These are phyloP conservation scores for Coemansia sp. DNA, from an alignment of 192 early-diverging fungal genomes.

Conservation along the genomic window DNA sequence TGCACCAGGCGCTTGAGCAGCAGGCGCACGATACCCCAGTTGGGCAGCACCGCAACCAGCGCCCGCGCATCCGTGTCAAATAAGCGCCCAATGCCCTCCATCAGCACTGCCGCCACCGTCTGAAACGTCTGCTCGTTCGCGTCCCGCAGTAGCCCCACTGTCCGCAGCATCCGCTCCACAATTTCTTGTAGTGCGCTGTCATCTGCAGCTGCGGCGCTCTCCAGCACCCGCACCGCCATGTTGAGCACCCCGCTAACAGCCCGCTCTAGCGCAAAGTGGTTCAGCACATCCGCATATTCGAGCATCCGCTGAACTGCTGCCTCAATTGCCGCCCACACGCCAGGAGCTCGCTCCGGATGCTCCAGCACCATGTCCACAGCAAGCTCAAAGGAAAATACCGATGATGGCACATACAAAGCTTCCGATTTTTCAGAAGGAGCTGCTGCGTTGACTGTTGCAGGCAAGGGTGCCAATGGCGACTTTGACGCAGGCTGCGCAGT, in stretches of 20 bases:
- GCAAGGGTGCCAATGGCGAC: background rate
- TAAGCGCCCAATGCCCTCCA: conserved; percentile 29
- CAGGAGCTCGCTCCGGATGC: conserved; percentile 22
- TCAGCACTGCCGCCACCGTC: conserved; percentile 30
- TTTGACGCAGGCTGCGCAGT: background rate
- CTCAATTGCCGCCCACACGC: conserved; percentile 62
- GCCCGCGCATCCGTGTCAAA: conserved; percentile 20
- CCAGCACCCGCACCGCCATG: conserved; percentile 62
- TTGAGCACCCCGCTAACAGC: conserved; percentile 72
- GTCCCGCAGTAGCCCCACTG: conserved; percentile 54
- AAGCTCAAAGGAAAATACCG: conserved; percentile 49
- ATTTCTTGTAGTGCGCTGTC: conserved; percentile 17
- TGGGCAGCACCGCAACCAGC: conserved; percentile 13
- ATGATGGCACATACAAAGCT: conserved; percentile 27
- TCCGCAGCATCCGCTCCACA: conserved; percentile 40
- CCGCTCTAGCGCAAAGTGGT: conserved; percentile 70
- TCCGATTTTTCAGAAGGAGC: background rate
- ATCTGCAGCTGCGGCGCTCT: conserved; percentile 9
- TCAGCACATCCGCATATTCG: conserved; percentile 59
- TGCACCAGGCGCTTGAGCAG: conserved; percentile 44
- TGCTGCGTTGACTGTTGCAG: background rate
- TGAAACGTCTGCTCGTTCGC: conserved; percentile 54
- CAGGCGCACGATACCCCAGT: conserved; percentile 43
- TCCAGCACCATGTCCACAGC: conserved; percentile 18
- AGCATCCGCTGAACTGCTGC: conserved; percentile 72